phyloP scores from a whole-genome alignment of 495 filamentous ascomycete species.

The Halenospora varia region DNA sequence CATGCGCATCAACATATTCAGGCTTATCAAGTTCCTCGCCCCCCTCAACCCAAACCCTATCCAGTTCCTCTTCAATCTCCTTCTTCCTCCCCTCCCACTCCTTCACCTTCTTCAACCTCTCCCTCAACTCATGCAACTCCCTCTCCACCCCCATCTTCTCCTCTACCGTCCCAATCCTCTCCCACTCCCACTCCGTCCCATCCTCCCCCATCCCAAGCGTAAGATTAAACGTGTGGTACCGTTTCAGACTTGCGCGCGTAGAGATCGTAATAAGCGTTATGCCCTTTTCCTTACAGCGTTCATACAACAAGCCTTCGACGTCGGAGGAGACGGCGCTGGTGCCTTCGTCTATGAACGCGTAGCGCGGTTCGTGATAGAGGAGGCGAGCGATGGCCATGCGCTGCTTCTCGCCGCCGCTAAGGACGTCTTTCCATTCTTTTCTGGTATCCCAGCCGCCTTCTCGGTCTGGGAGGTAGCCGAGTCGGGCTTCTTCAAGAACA shows the following conservation, averaged over 20 bases:
- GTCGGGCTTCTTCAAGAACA: constrained; percentile 74
- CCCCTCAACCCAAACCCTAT: constrained; percentile 49
- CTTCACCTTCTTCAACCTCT: constrained; percentile 74
- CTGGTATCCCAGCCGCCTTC: constrained; percentile 96
- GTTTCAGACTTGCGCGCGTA: constrained; percentile 87
- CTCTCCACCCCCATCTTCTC: constrained; percentile 90
- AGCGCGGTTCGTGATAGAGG: constrained; percentile 91
- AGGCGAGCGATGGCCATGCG: constrained; percentile 84
- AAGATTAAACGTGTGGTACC: constrained; percentile 89
- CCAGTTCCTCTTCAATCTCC: constrained; percentile 60
- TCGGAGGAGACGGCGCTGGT: constrained; percentile 91
- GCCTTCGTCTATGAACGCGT: constrained; percentile 92
- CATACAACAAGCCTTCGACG: constrained; percentile 91
- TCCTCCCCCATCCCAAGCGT: constrained; percentile 69
- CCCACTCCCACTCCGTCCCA: constrained; percentile 75
- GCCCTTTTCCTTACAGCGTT: constrained; percentile 84
- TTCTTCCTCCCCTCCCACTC: constrained; percentile 74
- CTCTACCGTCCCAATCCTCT: constrained; percentile 85
- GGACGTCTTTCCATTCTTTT: constrained; percentile 98
- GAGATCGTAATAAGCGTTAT: constrained; percentile 95
- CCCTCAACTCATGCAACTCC: constrained; percentile 79
- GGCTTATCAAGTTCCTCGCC: constrained; percentile 17
- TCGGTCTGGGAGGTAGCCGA: constrained; percentile 85
- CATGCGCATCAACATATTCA: constrained; percentile 9
- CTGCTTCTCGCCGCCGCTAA: constrained; percentile 98